Conservation (phyloP, 202 grass and related monocot species). For the Carex sylvatica region DNA sequence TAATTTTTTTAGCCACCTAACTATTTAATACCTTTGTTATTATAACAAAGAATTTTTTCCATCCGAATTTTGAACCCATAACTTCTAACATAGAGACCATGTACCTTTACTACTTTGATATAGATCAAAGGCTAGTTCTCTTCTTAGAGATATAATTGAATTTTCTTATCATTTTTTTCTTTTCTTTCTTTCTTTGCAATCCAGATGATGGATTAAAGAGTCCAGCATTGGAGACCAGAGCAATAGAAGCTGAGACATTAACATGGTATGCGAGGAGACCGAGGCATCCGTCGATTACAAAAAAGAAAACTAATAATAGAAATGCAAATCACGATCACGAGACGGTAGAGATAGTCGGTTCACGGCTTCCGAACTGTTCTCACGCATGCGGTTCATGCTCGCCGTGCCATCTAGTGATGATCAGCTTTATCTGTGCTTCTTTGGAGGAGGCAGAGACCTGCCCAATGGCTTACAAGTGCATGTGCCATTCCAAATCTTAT, state of each 20-base stretch:
- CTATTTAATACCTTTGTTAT: too few relatives aligned
- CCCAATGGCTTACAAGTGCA: conserved; percentile 80
- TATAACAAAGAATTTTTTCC: too few relatives aligned
- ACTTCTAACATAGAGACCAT: too few relatives aligned
- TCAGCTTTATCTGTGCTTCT: conserved; percentile 64
- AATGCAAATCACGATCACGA: not conserved
- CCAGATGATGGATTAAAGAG: not conserved
- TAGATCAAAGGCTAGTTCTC: too few relatives aligned
- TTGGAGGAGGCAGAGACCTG: conserved; percentile 59
- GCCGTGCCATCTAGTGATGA: conserved; percentile 68
- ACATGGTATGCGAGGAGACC: conserved; percentile 23
- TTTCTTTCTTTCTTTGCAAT: not conserved
- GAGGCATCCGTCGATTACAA: not conserved
- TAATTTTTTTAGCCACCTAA: too few relatives aligned
- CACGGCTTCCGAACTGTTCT: conserved; percentile 66
- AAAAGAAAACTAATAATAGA: not conserved
- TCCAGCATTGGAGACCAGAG: not conserved
- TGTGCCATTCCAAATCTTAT: conserved; percentile 55
- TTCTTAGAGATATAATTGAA: too few relatives aligned
- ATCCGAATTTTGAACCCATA: too few relatives aligned
- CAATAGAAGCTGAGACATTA: not conserved
- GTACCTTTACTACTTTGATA: too few relatives aligned
- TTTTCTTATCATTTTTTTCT: not conserved
- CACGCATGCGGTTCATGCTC: conserved; percentile 76
- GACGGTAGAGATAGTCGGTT: conserved; percentile 31